Evolutionary conservation across 2,329 filamentous ascomycete genomes (phyloP), one percentile per base, ranked within the genome.

Genomic region (Calonectria hongkongensis): DNA sequence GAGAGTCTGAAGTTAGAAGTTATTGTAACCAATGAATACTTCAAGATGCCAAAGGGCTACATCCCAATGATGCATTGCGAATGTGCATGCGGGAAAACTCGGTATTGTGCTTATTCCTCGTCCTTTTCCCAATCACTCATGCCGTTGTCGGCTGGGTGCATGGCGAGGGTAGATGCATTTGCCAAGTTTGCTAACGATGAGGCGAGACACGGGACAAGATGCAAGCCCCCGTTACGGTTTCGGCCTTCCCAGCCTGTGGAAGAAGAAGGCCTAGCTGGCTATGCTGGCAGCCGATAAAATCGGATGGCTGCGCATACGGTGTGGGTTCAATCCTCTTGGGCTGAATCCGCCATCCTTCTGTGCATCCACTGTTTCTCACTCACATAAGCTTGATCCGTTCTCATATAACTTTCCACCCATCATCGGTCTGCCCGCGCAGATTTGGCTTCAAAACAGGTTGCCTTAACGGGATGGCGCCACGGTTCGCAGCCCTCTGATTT

Each of bases 401-500:
- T 60, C 54, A 45, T 51, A 56, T 66, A 41, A 58, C 56, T 62
- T 51, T 13, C n/a, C 45, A 18, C 50, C 47, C 18, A 54, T 39
- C 36, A 54, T 39, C 36, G 45, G 66, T 33, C 43, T 63, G 43
- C 43, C 3, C 54, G 45, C 45, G 41, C 41, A 63, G 58, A 47
- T 30, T 64, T 68, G 67, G 58, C 54, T 60, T 58, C 41, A 47
- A 58, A 36, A 63, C 70, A 67, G 43, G 70, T 51, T 71, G 65
- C 69, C 51, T 51, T 54, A 66, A 47, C 51, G 71, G 63, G 72
- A 71, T 76, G 75, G 77, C 68, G 71, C 72, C 63, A 67, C 47
- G 58, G 47, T 39, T 18, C n/a, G 63, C 48, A 48, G 39, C 25
- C 25, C 50, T 60, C 54, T 60, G 54, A 60, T 60, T 60, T 43